Evolutionary conservation across 140 eudicot species (phyloP).

Genomic region (Erigeron philadelphicus): DNA sequence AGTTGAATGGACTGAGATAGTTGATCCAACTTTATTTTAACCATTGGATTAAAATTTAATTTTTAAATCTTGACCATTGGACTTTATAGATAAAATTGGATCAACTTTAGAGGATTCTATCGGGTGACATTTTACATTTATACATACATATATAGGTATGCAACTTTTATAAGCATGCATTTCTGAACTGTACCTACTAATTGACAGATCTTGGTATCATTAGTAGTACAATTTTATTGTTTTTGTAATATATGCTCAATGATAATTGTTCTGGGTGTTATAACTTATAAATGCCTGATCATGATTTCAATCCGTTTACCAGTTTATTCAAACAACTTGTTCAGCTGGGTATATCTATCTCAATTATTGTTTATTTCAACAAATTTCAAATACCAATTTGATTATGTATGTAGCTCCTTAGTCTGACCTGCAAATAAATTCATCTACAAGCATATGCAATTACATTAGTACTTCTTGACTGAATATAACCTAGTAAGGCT

Average conservation of each 20-base stretch:
- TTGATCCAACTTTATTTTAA: background rate
- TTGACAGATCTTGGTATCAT: background rate
- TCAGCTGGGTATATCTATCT: background rate
- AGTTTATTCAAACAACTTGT: too few species aligned
- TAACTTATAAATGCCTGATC: too few species aligned
- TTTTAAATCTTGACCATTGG: too few species aligned
- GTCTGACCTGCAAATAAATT: background rate
- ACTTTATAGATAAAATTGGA: too few species aligned
- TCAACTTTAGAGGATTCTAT: too few species aligned
- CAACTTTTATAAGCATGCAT: background rate
- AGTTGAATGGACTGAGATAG: slow-evolving; percentile 21
- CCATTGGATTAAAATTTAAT: too few species aligned
- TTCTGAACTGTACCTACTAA: background rate
- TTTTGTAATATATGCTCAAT: too few species aligned
- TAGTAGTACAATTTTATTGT: background rate
- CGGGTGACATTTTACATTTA: background rate
- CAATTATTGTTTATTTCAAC: background rate
- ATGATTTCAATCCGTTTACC: too few species aligned
- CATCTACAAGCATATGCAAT: slow-evolving; percentile 5
- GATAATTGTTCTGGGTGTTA: too few species aligned
- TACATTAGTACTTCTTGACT: background rate
- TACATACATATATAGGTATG: background rate
- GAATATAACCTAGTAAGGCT: background rate
- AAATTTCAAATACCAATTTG: background rate
- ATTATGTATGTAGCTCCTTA: background rate